Evolutionary conservation across 2,329 filamentous ascomycete genomes (phyloP), one percentile per base, ranked within the genome.

Genomic region (Leptographium lundbergii): DNA sequence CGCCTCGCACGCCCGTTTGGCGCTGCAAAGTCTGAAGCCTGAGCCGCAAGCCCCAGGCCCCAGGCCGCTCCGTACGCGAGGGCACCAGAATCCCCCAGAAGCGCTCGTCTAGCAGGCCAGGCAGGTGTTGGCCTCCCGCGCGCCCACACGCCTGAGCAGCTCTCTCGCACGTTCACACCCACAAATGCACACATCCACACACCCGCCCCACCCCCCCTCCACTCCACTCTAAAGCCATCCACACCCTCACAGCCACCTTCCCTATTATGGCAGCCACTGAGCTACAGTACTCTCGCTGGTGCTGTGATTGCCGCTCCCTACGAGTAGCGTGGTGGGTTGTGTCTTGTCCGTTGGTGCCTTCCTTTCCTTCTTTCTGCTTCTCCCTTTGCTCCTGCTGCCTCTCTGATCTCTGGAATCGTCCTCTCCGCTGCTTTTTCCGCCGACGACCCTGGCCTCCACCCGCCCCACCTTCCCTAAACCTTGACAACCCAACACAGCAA

Each of bases 231-330:
- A 22, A 48, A 45, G 54, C 17, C 58, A 39, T n/a, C 42, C 54
- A 14, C 39, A 39, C 53, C 54, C 48, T 50, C 59, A 55, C 57
- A 62, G 59, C 59, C 62, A 61, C 62, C 57, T 57, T 61, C 39
- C 60, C 60, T 27, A 56, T 55, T 61, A 22, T 17, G 53, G 62
- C 39, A 61, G 58, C 51, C 51, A 59, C 24, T 55, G 45, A 57
- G 53, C 42, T 58, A 54, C 39, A 24, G 39, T 24, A 22, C 36
- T 54, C 53, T 19, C 34, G n/a, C n/a, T 56, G 60, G 54, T 53
- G 47, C 57, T 59, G 51, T 52, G 27, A 54, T 39, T 59, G 57
- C 60, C 57, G 58, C 56, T 42, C 32, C 29, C 39, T 53, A n/a
- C n/a, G n/a, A n/a, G n/a, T 56, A 59, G 57, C 52, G 55, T n/a